phyloP scores from a whole-genome alignment of 257 asterid species.

The Scutellaria minor region DNA sequence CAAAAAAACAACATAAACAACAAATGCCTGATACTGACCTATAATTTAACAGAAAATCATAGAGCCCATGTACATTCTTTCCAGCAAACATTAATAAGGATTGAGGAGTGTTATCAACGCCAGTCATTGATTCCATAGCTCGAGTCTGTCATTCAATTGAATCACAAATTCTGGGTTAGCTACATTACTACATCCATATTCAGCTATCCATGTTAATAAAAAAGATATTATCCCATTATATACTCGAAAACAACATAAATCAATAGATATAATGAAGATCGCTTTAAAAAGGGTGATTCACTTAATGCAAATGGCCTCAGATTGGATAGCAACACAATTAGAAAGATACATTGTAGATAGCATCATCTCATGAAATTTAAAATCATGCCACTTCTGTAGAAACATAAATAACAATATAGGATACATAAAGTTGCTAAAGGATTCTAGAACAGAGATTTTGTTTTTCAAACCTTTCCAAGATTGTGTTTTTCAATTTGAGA shows the following conservation, averaged over 20 bases:
- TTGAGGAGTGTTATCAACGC: slow-evolving; percentile 79
- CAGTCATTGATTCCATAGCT: slow-evolving; percentile 50
- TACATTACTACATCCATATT: slow-evolving; percentile 25
- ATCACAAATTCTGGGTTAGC: slow-evolving; percentile 28
- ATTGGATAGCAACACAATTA: slow-evolving; percentile 6
- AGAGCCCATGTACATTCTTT: slow-evolving; percentile 71
- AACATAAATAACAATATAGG: background rate
- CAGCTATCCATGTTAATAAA: slow-evolving; percentile 14
- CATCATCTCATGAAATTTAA: slow-evolving; percentile 4
- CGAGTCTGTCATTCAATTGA: slow-evolving; percentile 57
- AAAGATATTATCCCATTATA: slow-evolving; percentile 11
- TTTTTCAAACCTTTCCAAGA: slow-evolving; percentile 68
- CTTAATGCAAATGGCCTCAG: background rate
- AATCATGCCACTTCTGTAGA: background rate
- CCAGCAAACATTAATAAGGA: slow-evolving; percentile 79
- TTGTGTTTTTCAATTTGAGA: slow-evolving; percentile 75
- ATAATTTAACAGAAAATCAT: slow-evolving; percentile 76
- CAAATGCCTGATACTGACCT: slow-evolving; percentile 56
- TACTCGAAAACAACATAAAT: slow-evolving; percentile 15
- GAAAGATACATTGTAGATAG: background rate
- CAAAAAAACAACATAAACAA: background rate
- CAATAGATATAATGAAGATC: slow-evolving; percentile 16
- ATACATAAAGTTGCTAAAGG: background rate
- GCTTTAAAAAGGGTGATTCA: background rate
- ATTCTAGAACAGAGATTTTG: slow-evolving; percentile 4